Conservation (phyloP, 2,329 filamentous ascomycete genomes). For the Juglanconis juglandina region DNA sequence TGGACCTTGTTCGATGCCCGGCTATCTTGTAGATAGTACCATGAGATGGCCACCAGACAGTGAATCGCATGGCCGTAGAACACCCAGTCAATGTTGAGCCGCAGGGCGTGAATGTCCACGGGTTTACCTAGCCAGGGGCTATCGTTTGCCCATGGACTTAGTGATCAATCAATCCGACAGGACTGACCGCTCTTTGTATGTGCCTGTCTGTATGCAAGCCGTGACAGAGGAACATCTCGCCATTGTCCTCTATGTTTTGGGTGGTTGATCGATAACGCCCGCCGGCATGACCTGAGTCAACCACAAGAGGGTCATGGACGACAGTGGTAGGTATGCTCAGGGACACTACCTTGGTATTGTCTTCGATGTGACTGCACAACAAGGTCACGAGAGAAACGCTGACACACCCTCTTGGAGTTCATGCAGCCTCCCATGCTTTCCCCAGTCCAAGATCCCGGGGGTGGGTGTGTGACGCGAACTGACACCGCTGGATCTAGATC, state of each 20-base stretch:
- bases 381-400: background rate
- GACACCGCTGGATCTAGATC: background rate
- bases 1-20: too few relatives aligned
- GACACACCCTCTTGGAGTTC: background rate
- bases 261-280: background rate
- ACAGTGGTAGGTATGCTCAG: background rate
- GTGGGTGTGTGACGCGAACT: background rate
- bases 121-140: too few relatives aligned
- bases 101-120: too few relatives aligned
- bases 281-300: background rate
- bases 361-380: background rate
- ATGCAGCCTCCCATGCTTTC: background rate
- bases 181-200: background rate
- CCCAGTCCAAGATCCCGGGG: background rate
- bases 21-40: too few relatives aligned
- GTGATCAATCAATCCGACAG: too few relatives aligned
- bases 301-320: background rate
- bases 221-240: background rate
- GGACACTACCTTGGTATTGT: background rate
- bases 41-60: too few relatives aligned
- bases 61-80: too few relatives aligned
- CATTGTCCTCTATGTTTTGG: background rate
- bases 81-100: too few relatives aligned
- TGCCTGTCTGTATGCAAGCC: background rate
- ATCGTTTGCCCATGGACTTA: too few relatives aligned